These are phyloP conservation scores for Nemophila menziesii DNA, from an alignment of 257 asterid genomes.

Conservation along the genomic window DNA sequence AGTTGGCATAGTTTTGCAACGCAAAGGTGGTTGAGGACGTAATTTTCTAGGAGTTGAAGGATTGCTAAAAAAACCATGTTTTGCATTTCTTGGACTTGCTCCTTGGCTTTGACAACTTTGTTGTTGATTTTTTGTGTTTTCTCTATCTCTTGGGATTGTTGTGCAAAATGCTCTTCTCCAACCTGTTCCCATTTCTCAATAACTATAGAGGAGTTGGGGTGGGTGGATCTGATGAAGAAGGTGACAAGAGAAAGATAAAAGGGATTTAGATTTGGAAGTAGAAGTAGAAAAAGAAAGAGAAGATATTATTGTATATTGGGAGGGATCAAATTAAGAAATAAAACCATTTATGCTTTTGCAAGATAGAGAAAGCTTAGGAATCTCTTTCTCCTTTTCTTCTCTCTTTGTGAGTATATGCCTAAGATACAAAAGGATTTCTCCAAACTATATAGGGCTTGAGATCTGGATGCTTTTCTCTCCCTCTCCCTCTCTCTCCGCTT, in stretches of 20 bases:
- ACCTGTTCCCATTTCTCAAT: constrained; percentile 56
- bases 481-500: constrained; percentile 1
- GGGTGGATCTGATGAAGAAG: constrained; percentile 21
- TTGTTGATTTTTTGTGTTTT: constrained; percentile 7
- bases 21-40: constrained; percentile 7
- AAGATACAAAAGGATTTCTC: constrained; percentile 18
- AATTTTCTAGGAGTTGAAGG: constrained; percentile 55
- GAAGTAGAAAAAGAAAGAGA: constrained; percentile 7
- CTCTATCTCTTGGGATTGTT: constrained; percentile 42
- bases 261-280: constrained; percentile 7
- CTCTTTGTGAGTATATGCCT: background rate
- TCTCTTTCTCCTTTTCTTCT: constrained; percentile 1
- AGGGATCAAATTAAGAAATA: constrained; percentile 18
- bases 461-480: constrained; percentile 16
- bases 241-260: constrained; percentile 18
- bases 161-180: constrained; percentile 95
- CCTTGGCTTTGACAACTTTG: constrained; percentile 16
- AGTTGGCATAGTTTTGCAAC: constrained; percentile 32
- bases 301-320: too few species aligned
- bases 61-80: constrained; percentile 34
- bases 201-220: background rate
- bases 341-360: constrained; percentile 9
- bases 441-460: constrained; percentile 23
- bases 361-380: background rate
- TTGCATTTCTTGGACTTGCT: constrained; percentile 17